Conservation (phyloP, 345 rosid species). For the Schrenkiella parvula region DNA sequence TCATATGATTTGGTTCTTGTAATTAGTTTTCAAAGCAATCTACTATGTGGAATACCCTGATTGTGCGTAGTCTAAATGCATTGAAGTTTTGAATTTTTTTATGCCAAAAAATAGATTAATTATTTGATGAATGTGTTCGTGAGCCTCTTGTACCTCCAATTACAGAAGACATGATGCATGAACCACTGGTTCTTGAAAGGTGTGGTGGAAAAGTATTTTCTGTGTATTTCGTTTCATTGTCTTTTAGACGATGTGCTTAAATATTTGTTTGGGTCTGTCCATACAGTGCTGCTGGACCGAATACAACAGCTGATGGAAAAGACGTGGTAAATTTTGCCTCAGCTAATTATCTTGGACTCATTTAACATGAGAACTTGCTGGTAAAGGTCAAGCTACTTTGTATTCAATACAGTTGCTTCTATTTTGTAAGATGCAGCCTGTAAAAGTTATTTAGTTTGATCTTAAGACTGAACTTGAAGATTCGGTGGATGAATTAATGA, state of each 20-base stretch:
- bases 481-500: no score
- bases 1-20: not conserved
- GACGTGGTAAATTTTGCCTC: conserved; percentile 88
- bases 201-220: conserved; percentile 16
- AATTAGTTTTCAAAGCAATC: no score
- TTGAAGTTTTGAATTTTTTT: conserved; percentile 9
- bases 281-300: conserved; percentile 87
- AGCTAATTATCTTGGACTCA: no score
- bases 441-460: no score
- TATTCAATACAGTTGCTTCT: not conserved
- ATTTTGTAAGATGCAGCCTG: no score
- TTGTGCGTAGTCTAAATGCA: not conserved
- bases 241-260: not conserved
- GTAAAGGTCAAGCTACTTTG: conserved; percentile 40
- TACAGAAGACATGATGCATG: conserved; percentile 54
- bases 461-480: no score
- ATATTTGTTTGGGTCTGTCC: not conserved
- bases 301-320: conserved; percentile 68
- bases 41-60: not conserved
- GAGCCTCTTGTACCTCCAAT: conserved; percentile 81
- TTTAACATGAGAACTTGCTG: conserved; percentile 73
- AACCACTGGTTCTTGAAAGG: conserved; percentile 85
- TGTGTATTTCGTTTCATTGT: not conserved
- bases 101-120: conserved; percentile 83
- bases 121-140: conserved; percentile 91